A percentile compares a stretch with the other conserved stretches of the same genome.
Evolutionary conservation across 257 asterid genomes (phyloP).

Genomic region (Petunia axillaris): DNA sequence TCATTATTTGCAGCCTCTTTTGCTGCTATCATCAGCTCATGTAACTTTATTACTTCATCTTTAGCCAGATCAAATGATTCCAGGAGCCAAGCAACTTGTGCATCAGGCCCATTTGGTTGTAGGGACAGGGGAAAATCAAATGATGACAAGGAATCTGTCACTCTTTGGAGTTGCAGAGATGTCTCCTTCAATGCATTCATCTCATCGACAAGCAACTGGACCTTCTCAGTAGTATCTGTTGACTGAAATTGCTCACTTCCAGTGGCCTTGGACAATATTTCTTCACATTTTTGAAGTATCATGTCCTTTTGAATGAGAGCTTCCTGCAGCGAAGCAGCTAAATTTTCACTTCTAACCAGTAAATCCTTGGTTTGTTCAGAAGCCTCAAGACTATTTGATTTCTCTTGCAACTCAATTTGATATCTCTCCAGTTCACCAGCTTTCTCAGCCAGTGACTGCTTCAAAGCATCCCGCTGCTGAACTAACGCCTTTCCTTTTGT

Average conservation of each 20-base stretch:
- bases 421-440: slow-evolving; percentile 64
- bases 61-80: slow-evolving; percentile 57
- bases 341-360: slow-evolving; percentile 52
- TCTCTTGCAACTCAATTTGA: slow-evolving; percentile 67
- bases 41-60: slow-evolving; percentile 62
- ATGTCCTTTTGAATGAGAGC: slow-evolving; percentile 65
- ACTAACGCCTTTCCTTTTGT: slow-evolving; percentile 98
- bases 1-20: slow-evolving; percentile 58
- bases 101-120: slow-evolving; percentile 53
- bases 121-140: slow-evolving; percentile 70
- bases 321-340: slow-evolving; percentile 64
- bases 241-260: slow-evolving; percentile 50
- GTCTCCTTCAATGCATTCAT: slow-evolving; percentile 55
- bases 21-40: slow-evolving; percentile 52
- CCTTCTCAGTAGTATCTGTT: slow-evolving; percentile 56
- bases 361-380: slow-evolving; percentile 61
- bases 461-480: slow-evolving; percentile 86
- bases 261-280: slow-evolving; percentile 57
- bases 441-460: slow-evolving; percentile 80
- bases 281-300: slow-evolving; percentile 65
- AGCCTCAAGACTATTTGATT: slow-evolving; percentile 68
- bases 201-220: slow-evolving; percentile 71
- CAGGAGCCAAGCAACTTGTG: slow-evolving; percentile 60
- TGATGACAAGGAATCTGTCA: slow-evolving; percentile 46
- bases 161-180: slow-evolving; percentile 54